A percentile compares a stretch with the other conserved stretches of the same genome.
Conservation (phyloP, 1,284 basidiomycete species). For the Takashimella koratensis region DNA sequence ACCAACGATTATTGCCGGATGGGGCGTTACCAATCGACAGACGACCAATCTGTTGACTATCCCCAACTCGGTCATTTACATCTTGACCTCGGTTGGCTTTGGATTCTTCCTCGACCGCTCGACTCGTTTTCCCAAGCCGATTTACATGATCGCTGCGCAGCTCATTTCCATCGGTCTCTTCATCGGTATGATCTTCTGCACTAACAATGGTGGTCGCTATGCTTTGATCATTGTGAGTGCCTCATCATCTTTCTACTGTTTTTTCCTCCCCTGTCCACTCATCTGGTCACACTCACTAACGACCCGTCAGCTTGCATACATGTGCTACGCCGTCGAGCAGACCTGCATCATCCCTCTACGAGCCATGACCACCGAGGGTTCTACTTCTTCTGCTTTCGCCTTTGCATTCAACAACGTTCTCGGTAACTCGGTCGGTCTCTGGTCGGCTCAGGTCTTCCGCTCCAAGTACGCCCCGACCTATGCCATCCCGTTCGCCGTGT, state of each 20-base stretch:
- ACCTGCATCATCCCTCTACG: slow-evolving; percentile 6
- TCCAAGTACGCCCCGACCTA: slow-evolving; percentile 16
- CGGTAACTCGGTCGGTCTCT: not conserved
- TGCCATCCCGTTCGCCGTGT: slow-evolving; percentile 14
- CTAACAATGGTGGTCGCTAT: slow-evolving; percentile 18
- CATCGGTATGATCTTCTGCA: slow-evolving; percentile 12
- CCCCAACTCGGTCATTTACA: slow-evolving; percentile 12
- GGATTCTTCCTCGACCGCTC: slow-evolving; percentile 6
- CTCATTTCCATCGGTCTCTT: slow-evolving; percentile 1
- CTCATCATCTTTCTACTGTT: slow-evolving; percentile 3
- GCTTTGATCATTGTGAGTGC: slow-evolving; percentile 17
- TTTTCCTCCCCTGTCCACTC: slow-evolving; percentile 2
- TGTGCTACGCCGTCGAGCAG: not conserved
- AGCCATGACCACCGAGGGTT: slow-evolving; percentile 11
- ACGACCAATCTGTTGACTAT: slow-evolving; percentile 10
- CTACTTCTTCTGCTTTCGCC: slow-evolving; percentile 14
- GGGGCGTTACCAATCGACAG: slow-evolving; percentile 9
- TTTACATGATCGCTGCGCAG: not conserved
- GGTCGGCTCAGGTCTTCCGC: slow-evolving; percentile 8
- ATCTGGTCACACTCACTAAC: too few relatives aligned
- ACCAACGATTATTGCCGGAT: slow-evolving; percentile 13
- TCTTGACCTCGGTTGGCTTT: slow-evolving; percentile 2
- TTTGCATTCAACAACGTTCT: slow-evolving; percentile 20
- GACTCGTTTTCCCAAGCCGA: slow-evolving; percentile 4
- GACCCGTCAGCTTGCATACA: not conserved